Evolutionary conservation across 352 stramenopile species (phyloP), one percentile per base, ranked within the genome.

Genomic region (Globisporangium acanthophoron): DNA sequence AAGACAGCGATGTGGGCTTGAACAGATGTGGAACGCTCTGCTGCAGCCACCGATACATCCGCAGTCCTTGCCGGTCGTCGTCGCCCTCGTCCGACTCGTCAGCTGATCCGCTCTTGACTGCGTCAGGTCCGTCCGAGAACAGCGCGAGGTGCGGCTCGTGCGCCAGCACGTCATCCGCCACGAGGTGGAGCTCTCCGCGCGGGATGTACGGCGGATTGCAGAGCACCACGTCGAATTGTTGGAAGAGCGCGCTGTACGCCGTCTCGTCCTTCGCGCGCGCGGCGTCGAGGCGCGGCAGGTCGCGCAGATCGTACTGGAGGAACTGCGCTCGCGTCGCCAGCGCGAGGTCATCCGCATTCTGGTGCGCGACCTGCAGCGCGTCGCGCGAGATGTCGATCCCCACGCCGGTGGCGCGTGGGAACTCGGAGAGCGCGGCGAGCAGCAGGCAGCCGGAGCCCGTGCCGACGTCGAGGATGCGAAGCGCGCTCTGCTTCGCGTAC

Each of bases 191-290:
- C 47, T 92, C 80, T 6, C 31, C 62, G 21, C 61, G 59, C 0
- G 84, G 77, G 51, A 91, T 93, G 54, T 91, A 90, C 35, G 82
- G 82, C 9, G 84, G 84, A 37, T 90, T 89, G 62, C 80, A 80
- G 45, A 92, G 52, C 44, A 95, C 66, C 12, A 87, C 76, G 54
- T 91, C 81, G 50, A 94, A 87, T 2, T 62, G 45, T 33, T 67
- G 72, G 39, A 62, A 70, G 27, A 88, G 57, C 9, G 55, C 3
- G 18, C 40, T 7, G 40, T 45, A 15, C 40, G 7, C 40, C 39
- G 12, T 15, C 12, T 46, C 16, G 7, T 27, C 2, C 11, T 11
- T 12, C 20, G n/a, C 7, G 15, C 2, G 39, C 20, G 20, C 18
- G 24, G 5, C 0, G 31, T 45, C 24, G 44, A 70, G 44, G 2